Evolutionary conservation across 1,139 yeast genomes (phyloP), one percentile per base, ranked within the genome.

Genomic region (Yarrowia galli): DNA sequence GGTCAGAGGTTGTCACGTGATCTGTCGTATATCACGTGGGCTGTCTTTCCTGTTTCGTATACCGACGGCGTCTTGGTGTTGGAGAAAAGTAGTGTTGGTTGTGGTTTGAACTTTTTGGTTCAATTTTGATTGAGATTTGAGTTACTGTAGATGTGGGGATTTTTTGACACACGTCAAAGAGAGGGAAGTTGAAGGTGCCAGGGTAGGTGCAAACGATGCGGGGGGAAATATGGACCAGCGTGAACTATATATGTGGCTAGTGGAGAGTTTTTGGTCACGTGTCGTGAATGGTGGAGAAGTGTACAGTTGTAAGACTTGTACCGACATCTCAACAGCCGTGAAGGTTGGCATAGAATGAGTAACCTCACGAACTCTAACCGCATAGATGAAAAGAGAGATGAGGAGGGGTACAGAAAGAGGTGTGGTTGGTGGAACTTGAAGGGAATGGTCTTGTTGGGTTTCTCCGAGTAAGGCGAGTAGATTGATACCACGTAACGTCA

Each of bases 71-170:
- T n/a, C 15, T n/a, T 48, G 16, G 53, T 48, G 22, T 20, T 48
- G 36, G 36, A 10, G 38, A 16, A 23, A 46, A 46, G 18, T 16
- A 46, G 35, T 46, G 15, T 45, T 28, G 15, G 53, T 15, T 5
- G 32, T 45, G 32, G 49, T 48, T 9, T 18, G 13, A 18, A 35
- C 28, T 32, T 36, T 35, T 49, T 20, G 40, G 56, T 49, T 18
- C 45, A 53, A 16, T 36, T 53, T 36, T 35, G 32, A 22, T 53
- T 53, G 40, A 22, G 22, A 35, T 51, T 53, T 53, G 45, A 53
- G 43, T 53, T 53, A n/a, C n/a, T n/a, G n/a, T n/a, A 22, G 35
- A 53, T 53, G 60, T 53, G 60, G 60, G 60, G 60, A 36, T 53
- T 53, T 53, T n/a, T n/a, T 53, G 60, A 36, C 60, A 38, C 32